Base-by-base conservation (phyloP, 2,329 filamentous ascomycete genomes). In the Fusarium multiceps region DNA sequence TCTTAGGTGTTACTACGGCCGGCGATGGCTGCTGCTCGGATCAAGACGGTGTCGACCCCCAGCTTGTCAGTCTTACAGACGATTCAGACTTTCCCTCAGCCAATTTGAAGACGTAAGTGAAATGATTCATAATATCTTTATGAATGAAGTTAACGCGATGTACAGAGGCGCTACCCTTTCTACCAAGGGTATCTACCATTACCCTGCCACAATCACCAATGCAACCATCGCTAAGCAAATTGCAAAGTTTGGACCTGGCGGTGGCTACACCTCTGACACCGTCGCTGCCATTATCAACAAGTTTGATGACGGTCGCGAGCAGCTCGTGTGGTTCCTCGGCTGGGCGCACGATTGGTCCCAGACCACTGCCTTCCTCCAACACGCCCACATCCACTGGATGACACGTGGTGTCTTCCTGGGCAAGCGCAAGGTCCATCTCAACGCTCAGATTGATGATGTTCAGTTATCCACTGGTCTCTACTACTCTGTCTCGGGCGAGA, bases 311-410 rank as follows among this genome's bases (percentile, higher is more conserved):
- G 68, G 68, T 5, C 68, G 68, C 14, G 68, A 70, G 51, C 68
- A 70, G 55, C 59, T 70, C 12, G 68, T 70, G 20, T 70, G 68
- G 68, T 70, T 70, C 41, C 58, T 70, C 9, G 55, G 68, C 18
- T 70, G 68, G 68, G 68, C 65, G 25, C 61, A 59, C 10, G 40
- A 55, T 21, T 70, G 68, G 68, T 69, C 68, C 11, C 55, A 60
- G 43, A 69, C 68, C 18, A 66, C 58, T 12, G 47, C 41, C 28
- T 70, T 66, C 55, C 65, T 70, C 9, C 55, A 69, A 27, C 68
- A 70, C 23, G 51, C 68, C 27, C 68, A 70, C 30, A 49, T 70
- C 16, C 68, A 70, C 53, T 70, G 68, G 68, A 66, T 70, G 25
- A 70, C 68, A 18, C 68, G 68, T 7, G 65, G 68, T 30, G 49